Conservation (phyloP, 306 rosid genomes). For the Lagenaria siceraria region DNA sequence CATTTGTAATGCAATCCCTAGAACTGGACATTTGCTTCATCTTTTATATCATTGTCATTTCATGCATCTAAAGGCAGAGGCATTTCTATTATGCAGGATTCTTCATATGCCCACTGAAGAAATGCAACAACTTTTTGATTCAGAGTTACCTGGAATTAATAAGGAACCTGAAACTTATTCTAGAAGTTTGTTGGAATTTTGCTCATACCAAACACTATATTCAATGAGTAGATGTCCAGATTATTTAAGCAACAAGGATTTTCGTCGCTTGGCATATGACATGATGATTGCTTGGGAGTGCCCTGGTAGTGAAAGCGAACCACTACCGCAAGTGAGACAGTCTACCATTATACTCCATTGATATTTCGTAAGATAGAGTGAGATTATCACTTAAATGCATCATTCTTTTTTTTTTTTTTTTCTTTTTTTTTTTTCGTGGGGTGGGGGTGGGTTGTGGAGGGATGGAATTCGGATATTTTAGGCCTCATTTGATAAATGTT, state of each 20-base stretch:
- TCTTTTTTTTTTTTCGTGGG: neutral
- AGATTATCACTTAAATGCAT: constrained; percentile 1
- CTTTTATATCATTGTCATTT: neutral
- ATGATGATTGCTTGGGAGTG: constrained; percentile 97
- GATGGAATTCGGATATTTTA: neutral
- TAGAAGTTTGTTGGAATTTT: constrained; percentile 58
- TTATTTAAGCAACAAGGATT: constrained; percentile 45
- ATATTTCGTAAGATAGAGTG: constrained; percentile 10
- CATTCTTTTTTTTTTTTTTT: constrained; percentile 2
- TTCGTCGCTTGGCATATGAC: constrained; percentile 62
- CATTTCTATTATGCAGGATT: constrained; percentile 35
- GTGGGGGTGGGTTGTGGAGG: neutral
- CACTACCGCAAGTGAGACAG: constrained; percentile 30
- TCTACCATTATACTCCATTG: constrained; percentile 11
- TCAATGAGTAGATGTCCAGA: constrained; percentile 20
- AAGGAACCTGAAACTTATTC: constrained; percentile 59
- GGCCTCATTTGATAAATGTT: neutral
- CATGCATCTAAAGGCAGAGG: neutral
- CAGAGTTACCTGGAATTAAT: constrained; percentile 40
- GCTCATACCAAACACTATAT: constrained; percentile 58
- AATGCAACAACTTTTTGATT: constrained; percentile 55
- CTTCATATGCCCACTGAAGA: constrained; percentile 45
- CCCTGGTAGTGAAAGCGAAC: constrained; percentile 39
- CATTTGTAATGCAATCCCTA: neutral
- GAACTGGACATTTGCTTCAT: neutral